Base-by-base conservation (phyloP, 352 stramenopile species). In the Globisporangium acanthophoron region DNA sequence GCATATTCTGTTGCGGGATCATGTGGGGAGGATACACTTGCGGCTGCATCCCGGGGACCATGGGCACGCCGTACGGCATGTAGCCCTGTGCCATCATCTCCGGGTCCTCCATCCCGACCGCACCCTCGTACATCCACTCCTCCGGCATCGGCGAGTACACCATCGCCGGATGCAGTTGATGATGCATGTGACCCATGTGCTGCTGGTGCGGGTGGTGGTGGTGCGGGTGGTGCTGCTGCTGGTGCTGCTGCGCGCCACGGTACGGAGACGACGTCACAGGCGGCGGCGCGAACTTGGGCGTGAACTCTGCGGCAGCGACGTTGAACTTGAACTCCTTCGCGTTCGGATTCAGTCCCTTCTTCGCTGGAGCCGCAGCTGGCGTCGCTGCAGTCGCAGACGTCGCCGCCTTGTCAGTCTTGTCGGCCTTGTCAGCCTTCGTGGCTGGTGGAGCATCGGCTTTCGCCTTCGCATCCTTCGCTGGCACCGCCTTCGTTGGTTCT, bases 311-410 rank as follows among this genome's bases (percentile, higher is more conserved):
- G 18, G 86, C 86, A 3, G 70, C 58, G 9, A 80, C 80, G 44
- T 69, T 94, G 35, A 92, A 69, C 66, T 92, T 93, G 65, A 93
- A 96, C 61, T 96, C 86, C 70, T 92, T 93, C 3, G 84, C 84
- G 33, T 92, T 88, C 40, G 83, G 78, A 58, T 96, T 96, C 58
- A 96, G 70, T 24, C 52, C 61, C 66, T 90, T 92, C 65, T 90
- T 93, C 29, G 66, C 52, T 43, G 71, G 52, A 39, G 68, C 59
- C 24, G 56, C 6, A 45, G 40, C 18, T 9, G 41, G 7, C 41
- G 41, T 47, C 41, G 41, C 4, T 24, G 41, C 37, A 8, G 59
- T 13, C 4, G 54, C 52, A 4, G 50, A 41, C 35, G 56, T 52
- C 3, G 60, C 48, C 33, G 57, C 56, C 15, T 50, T 27, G 5